Conservation (phyloP, 352 stramenopile species). For the Thraustochytrium striatum region DNA sequence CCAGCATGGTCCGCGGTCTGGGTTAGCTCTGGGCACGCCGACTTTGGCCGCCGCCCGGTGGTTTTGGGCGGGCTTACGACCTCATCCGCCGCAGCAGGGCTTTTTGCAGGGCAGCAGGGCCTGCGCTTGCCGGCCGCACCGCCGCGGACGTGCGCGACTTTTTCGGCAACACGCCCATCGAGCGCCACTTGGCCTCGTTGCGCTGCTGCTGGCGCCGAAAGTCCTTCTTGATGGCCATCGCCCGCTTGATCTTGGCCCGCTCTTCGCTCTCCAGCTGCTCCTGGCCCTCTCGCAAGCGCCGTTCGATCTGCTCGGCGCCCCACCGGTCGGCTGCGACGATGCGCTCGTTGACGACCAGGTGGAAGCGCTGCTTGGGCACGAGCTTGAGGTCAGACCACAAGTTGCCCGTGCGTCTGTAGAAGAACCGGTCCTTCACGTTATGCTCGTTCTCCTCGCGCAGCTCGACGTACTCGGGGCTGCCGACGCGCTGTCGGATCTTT, state of each 20-base stretch:
- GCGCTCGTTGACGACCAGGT: constrained; percentile 22
- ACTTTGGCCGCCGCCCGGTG: background rate
- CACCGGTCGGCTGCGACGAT: constrained; percentile 7
- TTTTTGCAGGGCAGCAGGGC: too few relatives aligned
- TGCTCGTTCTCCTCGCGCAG: background rate
- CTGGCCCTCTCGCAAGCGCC: background rate
- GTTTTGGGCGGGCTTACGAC: background rate
- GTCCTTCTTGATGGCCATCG: background rate
- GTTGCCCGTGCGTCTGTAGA: background rate
- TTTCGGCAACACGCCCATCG: background rate
- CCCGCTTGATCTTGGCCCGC: background rate
- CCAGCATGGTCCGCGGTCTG: background rate
- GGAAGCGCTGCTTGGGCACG: constrained; percentile 1
- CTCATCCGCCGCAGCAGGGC: too few relatives aligned
- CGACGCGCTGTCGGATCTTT: background rate
- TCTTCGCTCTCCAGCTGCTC: background rate
- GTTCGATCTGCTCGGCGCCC: background rate
- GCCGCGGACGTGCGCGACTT: background rate
- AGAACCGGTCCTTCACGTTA: constrained; percentile 3
- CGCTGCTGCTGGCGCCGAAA: background rate
- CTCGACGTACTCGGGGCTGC: background rate
- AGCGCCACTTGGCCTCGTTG: background rate
- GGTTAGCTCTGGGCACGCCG: background rate
- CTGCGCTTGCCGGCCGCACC: too few relatives aligned
- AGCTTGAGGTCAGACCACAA: constrained; percentile 21